Conservation (phyloP, 2,329 filamentous ascomycete species). For the Sclerotinia subarctica region DNA sequence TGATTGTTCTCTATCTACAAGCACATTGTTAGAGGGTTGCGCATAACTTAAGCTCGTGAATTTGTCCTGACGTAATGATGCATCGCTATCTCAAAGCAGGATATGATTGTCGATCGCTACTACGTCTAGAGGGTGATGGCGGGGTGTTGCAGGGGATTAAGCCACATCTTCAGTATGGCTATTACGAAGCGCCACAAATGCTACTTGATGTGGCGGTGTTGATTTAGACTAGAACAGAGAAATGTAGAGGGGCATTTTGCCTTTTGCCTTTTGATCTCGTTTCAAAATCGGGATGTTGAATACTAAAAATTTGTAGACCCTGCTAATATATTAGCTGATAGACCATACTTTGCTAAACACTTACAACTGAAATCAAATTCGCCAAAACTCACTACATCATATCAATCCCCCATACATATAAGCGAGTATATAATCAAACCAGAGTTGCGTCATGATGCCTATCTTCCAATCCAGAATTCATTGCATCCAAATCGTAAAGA, state of each 20-base stretch:
- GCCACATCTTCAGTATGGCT: constrained; percentile 7
- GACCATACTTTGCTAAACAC: neutral
- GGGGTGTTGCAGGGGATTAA: constrained; percentile 1
- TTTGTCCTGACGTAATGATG: constrained; percentile 9
- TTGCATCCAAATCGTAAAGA: neutral
- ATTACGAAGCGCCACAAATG: neutral
- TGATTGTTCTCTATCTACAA: neutral
- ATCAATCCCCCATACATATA: neutral
- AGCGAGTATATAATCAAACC: neutral
- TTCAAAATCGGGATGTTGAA: too few relatives aligned
- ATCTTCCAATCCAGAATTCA: neutral
- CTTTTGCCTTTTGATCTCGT: too few relatives aligned
- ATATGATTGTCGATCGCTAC: neutral
- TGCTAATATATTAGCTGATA: neutral
- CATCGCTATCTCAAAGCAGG: constrained; percentile 5
- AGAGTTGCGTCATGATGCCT: neutral
- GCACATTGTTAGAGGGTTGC: neutral
- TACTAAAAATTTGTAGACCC: too few relatives aligned
- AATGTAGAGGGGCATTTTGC: too few relatives aligned
- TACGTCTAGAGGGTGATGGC: neutral
- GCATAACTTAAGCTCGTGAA: neutral
- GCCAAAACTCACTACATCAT: neutral
- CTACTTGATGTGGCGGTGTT: neutral
- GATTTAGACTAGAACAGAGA: neutral
- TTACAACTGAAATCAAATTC: neutral